Conservation (phyloP, 495 filamentous ascomycete species). For the Terfezia boudieri region DNA sequence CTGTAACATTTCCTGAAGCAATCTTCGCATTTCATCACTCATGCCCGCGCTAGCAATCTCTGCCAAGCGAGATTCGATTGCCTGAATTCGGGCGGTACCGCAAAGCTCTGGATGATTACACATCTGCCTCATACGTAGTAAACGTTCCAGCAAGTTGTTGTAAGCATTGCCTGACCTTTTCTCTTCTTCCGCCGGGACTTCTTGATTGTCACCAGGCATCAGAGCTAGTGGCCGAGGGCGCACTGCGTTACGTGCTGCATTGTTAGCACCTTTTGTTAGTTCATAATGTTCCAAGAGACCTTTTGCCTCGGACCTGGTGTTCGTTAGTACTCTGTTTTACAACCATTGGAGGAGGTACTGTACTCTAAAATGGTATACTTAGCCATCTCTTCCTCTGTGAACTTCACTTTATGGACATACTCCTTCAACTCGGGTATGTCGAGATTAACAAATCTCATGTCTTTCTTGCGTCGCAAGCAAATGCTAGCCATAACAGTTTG, state of each 20-base stretch:
- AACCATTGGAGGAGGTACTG: not conserved
- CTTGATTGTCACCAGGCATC: too few relatives aligned
- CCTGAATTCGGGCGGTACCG: conserved; percentile 40
- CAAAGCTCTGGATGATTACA: conserved; percentile 79
- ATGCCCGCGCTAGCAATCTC: conserved; percentile 41
- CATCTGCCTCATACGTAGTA: conserved; percentile 66
- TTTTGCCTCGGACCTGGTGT: not conserved
- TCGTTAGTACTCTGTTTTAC: too few relatives aligned
- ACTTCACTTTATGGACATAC: conserved; percentile 57
- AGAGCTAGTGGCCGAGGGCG: too few relatives aligned
- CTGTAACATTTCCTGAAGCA: conserved; percentile 57
- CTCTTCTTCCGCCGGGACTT: too few relatives aligned
- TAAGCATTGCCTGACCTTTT: conserved; percentile 24
- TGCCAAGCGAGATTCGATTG: conserved; percentile 35
- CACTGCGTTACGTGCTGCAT: conserved; percentile 19
- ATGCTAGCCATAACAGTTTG: conserved; percentile 63
- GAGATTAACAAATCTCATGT: conserved; percentile 75
- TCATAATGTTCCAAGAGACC: not conserved
- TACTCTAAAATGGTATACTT: conserved; percentile 59
- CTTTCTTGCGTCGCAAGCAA: conserved; percentile 64
- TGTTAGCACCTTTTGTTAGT: conserved; percentile 6
- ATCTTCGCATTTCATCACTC: conserved; percentile 46
- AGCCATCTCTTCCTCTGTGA: conserved; percentile 49
- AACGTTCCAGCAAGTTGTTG: conserved; percentile 52
- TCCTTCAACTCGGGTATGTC: conserved; percentile 58